Conservation (phyloP, 2,329 filamentous ascomycete species). For the Phialophora macrospora region DNA sequence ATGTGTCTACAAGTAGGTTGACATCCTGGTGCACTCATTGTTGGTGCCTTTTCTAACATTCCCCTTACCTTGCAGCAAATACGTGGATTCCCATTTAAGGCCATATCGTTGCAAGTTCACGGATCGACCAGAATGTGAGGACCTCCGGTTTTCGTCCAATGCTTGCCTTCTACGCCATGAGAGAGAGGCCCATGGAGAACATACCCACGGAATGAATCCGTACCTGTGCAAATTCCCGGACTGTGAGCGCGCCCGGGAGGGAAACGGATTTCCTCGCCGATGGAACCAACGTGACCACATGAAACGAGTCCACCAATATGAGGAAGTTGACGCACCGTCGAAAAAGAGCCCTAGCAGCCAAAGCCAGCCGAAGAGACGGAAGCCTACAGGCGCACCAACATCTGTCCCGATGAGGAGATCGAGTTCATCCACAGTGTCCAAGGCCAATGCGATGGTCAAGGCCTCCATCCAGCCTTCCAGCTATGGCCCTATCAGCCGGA, state of each 20-base stretch:
- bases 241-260: conserved; percentile 79
- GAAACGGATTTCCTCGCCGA: conserved; percentile 89
- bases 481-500: conserved; percentile 28
- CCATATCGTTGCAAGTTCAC: conserved; percentile 85
- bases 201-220: conserved; percentile 90
- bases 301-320: conserved; percentile 82
- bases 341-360: conserved; percentile 25
- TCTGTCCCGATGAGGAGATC: conserved; percentile 39
- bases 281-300: conserved; percentile 98
- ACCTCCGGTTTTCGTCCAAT: conserved; percentile 90
- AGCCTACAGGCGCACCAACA: conserved; percentile 19
- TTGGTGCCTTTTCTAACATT: conserved; percentile 39
- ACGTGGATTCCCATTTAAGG: conserved; percentile 94
- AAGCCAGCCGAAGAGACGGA: conserved; percentile 34
- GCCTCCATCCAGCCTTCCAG: conserved; percentile 23
- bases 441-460: conserved; percentile 28
- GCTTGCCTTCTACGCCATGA: conserved; percentile 93
- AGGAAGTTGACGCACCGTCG: conserved; percentile 37
- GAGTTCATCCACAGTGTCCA: conserved; percentile 35
- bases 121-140: conserved; percentile 72
- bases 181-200: conserved; percentile 92
- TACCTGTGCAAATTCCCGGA: conserved; percentile 86
- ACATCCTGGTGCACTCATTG: conserved; percentile 6
- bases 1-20: conserved; percentile 95
- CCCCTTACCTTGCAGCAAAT: conserved; percentile 69